A percentile compares a stretch with the other conserved stretches of the same genome.
phyloP scores from a whole-genome alignment of 495 filamentous ascomycete genomes.

The Talaromyces stipitatus region DNA sequence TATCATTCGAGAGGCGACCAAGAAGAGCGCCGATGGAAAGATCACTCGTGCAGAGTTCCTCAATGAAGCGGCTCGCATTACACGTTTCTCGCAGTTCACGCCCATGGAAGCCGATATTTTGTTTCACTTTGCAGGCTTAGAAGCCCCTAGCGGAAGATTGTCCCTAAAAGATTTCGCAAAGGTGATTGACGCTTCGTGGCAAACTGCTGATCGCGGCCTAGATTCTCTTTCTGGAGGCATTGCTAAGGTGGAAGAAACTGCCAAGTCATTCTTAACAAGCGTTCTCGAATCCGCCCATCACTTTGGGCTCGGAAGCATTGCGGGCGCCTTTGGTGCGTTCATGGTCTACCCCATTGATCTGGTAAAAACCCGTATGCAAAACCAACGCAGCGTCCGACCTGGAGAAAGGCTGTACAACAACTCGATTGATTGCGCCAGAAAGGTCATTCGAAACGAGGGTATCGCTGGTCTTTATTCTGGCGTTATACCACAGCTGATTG shows the following conservation, averaged over 20 bases:
- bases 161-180: constrained; percentile 80
- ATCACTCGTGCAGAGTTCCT: constrained; percentile 92
- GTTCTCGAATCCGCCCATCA: constrained; percentile 77
- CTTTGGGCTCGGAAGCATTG: constrained; percentile 79
- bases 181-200: constrained; percentile 90
- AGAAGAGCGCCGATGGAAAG: constrained; percentile 79
- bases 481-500: constrained; percentile 88
- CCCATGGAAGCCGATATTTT: constrained; percentile 99
- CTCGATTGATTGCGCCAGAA: constrained; percentile 84
- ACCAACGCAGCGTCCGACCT: constrained; percentile 73
- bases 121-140: constrained; percentile 94
- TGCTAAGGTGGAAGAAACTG: constrained; percentile 38
- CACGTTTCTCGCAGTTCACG: constrained; percentile 88
- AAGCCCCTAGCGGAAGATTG: constrained; percentile 80
- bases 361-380: constrained; percentile 98
- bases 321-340: constrained; percentile 95
- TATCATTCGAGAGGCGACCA: constrained; percentile 77
- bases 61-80: constrained; percentile 84
- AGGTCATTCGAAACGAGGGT: constrained; percentile 90
- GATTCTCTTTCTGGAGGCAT: constrained; percentile 28
- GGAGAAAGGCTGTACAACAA: constrained; percentile 93
- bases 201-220: constrained; percentile 38
- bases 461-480: constrained; percentile 86
- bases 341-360: constrained; percentile 99
- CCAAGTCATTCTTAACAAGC: constrained; percentile 49